These are phyloP conservation scores for Magnaporthales sp. DNA, from an alignment of 2,329 filamentous ascomycete species.

Conservation along the genomic window DNA sequence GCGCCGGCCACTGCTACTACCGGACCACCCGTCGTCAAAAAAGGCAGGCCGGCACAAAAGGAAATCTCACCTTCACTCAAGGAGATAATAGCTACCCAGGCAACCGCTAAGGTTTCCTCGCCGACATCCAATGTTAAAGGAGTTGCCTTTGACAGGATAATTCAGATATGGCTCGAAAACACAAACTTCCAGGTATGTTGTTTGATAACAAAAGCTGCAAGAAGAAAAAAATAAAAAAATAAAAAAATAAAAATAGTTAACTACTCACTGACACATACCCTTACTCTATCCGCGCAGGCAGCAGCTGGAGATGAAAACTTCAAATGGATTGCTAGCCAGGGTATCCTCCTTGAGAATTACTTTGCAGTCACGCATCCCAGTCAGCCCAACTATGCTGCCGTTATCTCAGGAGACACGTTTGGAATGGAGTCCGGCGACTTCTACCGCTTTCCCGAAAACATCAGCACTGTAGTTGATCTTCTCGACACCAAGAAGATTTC, in stretches of 20 bases:
- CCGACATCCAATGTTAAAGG: slow-evolving; percentile 41
- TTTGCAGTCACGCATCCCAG: slow-evolving; percentile 25
- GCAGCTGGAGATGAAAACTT: slow-evolving; percentile 6
- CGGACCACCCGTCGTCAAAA: not conserved
- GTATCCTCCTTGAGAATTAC: slow-evolving; percentile 8
- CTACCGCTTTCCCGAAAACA: slow-evolving; percentile 32
- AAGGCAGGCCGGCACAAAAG: not conserved
- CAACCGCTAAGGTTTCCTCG: slow-evolving; percentile 31
- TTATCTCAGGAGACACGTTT: slow-evolving; percentile 28
- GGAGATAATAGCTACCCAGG: slow-evolving; percentile 30
- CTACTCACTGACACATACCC: not conserved
- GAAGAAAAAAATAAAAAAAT: not conserved
- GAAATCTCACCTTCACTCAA: slow-evolving; percentile 2
- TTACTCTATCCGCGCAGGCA: not conserved
- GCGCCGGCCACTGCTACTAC: not conserved
- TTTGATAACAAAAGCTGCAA: not conserved
- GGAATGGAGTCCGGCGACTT: slow-evolving; percentile 36
- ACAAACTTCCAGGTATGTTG: slow-evolving; percentile 6
- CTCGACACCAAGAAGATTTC: slow-evolving; percentile 29
- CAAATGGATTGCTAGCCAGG: slow-evolving; percentile 7
- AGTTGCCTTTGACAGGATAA: slow-evolving; percentile 49
- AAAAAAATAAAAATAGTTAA: not conserved
- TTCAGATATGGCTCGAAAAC: slow-evolving; percentile 57
- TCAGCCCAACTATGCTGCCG: slow-evolving; percentile 24
- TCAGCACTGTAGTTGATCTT: slow-evolving; percentile 36